Evolutionary conservation across 2,329 filamentous ascomycete species (phyloP).

Genomic region (Huntiella decipiens): DNA sequence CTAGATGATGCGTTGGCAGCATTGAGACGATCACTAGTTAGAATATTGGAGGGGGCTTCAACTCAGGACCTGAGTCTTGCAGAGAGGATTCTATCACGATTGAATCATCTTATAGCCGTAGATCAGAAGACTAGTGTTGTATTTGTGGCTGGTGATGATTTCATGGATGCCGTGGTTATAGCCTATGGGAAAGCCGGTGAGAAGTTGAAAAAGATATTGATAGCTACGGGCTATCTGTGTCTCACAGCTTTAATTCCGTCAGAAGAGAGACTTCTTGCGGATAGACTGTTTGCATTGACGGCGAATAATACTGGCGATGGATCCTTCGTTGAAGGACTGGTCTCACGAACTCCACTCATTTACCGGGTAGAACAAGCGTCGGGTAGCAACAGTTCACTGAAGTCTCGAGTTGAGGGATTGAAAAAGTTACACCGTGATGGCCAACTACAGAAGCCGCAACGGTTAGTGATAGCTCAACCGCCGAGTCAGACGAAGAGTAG

Average conservation of each 20-base stretch:
- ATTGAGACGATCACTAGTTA: constrained; percentile 43
- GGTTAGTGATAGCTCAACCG: not conserved
- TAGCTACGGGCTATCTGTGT: constrained; percentile 58
- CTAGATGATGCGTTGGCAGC: constrained; percentile 37
- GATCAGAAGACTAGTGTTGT: constrained; percentile 38
- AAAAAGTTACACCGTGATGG: not conserved
- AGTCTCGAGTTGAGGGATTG: not conserved
- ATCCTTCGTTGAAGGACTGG: constrained; percentile 62
- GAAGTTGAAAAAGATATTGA: constrained; percentile 44
- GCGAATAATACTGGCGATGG: constrained; percentile 48
- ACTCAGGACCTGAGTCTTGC: constrained; percentile 28
- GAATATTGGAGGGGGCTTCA: constrained; percentile 38
- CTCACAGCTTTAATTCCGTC: constrained; percentile 51
- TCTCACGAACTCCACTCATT: constrained; percentile 62
- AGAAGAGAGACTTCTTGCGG: constrained; percentile 49
- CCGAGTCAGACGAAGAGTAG: not conserved
- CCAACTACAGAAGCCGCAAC: not conserved
- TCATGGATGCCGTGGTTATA: constrained; percentile 54
- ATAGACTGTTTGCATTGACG: constrained; percentile 70
- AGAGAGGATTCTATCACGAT: constrained; percentile 32
- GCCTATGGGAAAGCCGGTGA: constrained; percentile 48
- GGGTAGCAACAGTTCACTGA: constrained; percentile 15
- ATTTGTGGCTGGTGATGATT: constrained; percentile 72
- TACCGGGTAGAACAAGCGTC: constrained; percentile 36
- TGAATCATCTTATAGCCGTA: constrained; percentile 45